A percentile compares a stretch with the other conserved stretches of the same genome.
Conservation (phyloP, 352 stramenopile genomes). For the Globisporangium irregulare region DNA sequence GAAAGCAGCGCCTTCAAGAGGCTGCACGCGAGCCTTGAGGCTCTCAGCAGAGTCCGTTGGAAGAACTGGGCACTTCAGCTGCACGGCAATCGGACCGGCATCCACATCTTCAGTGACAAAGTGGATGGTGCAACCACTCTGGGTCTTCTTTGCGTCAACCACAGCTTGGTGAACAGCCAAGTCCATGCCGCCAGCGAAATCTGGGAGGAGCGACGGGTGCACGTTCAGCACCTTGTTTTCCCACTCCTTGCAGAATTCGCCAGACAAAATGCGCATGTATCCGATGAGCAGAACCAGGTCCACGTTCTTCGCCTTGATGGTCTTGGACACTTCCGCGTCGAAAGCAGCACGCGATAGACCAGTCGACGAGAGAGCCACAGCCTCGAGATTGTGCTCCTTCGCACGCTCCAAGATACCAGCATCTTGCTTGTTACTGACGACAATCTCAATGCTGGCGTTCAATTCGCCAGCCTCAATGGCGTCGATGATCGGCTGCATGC, state of each 20-base stretch:
- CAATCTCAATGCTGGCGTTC: conserved; percentile 94
- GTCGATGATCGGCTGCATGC: conserved; percentile 95
- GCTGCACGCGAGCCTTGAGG: conserved; percentile 97
- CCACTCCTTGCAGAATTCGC: conserved; percentile 95
- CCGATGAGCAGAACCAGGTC: conserved; percentile 98
- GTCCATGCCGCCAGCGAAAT: conserved; percentile 99
- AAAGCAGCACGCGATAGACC: conserved; percentile 91
- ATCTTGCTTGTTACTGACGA: conserved; percentile 94
- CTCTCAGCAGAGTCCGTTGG: conserved; percentile 91
- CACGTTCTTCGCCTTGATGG: conserved; percentile 90
- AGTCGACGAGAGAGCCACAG: conserved; percentile 56
- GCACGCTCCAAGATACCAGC: conserved; percentile 95
- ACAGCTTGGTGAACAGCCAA: conserved; percentile 98
- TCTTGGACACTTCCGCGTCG: conserved; percentile 93
- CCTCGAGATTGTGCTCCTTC: conserved; percentile 69
- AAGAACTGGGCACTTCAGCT: conserved; percentile 93
- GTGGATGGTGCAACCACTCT: conserved; percentile 98
- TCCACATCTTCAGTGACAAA: conserved; percentile 98
- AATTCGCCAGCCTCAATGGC: conserved; percentile 86
- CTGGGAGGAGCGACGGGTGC: conserved; percentile 98
- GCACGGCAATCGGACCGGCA: conserved; percentile 96
- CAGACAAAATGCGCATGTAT: conserved; percentile 99
- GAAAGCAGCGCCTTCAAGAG: conserved; percentile 94
- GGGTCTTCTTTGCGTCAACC: conserved; percentile 93
- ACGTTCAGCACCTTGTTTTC: conserved; percentile 97